Evolutionary conservation across 2,329 filamentous ascomycete genomes (phyloP).

Genomic region (Trichoderma koningiopsis): DNA sequence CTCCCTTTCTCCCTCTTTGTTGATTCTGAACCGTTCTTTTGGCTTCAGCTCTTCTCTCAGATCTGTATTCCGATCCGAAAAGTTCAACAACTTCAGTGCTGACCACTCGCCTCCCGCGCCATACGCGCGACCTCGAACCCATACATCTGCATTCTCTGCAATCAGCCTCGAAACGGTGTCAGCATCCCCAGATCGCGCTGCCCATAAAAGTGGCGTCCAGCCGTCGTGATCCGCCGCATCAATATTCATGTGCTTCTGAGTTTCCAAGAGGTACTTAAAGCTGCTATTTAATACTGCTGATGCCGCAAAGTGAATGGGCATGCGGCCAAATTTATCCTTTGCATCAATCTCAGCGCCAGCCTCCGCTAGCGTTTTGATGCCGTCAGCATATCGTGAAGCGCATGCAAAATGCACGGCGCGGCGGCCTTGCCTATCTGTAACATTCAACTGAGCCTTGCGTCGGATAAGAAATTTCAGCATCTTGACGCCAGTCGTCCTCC

Average conservation of each 20-base stretch:
- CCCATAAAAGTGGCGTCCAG: conserved; percentile 6
- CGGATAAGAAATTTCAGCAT: background rate
- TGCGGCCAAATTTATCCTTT: background rate
- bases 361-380: background rate
- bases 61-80: background rate
- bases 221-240: background rate
- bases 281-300: too few relatives aligned
- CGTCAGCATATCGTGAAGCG: rapidly evolving
- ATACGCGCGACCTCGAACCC: background rate
- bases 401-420: background rate
- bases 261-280: background rate
- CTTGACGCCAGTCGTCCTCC: background rate
- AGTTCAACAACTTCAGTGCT: background rate
- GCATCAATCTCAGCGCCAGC: background rate
- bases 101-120: background rate
- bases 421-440: background rate
- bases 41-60: background rate
- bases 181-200: background rate
- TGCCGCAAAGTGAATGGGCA: background rate
- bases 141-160: background rate
- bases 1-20: background rate
- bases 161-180: too few relatives aligned
- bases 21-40: background rate
- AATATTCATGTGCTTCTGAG: background rate
- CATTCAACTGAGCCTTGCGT: background rate